Evolutionary conservation across 2,329 filamentous ascomycete species (phyloP), one percentile per base, ranked within the genome.

Genomic region (Myriosclerotinia curreyana): DNA sequence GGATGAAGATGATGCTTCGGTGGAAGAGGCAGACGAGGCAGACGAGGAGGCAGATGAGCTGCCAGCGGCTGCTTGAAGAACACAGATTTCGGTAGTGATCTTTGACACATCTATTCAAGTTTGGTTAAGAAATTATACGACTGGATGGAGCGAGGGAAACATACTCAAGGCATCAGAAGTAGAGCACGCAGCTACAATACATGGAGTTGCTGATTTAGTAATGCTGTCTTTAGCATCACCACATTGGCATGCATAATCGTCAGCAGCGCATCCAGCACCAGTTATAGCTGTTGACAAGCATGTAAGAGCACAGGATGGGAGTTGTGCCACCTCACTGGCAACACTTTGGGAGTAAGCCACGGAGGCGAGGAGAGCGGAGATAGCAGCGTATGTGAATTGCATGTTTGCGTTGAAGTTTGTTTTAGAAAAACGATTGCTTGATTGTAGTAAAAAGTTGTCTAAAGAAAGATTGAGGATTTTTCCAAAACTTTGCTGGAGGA

Each of bases 191-290:
- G 54, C 36, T 28, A 65, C 53, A 25, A 73, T 50, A 52, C 72
- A 73, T 22, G 72, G 70, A 40, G 65, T 68, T 5, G 68, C 70
- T 20, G 44, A 0, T 14, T 46, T 52, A 5, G 63, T 69, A 62
- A 73, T 72, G 4, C 62, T 62, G 44, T 42, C 36, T 46, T 64
- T 68, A 4, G 46, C 53, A 15, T 56, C 15, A 59, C 69, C 71
- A 42, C 71, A 72, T 56, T 68, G 62, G 62, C 71, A 73, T 5
- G 66, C 54, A 42, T 65, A 69, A 34, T 72, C 71, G 4, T 67
- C 52, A 11, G 62, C 2, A 17, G 22, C 34, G 50, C 71, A 73
- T 5, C 70, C 70, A 50, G 65, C 59, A 34, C 17, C 34, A 17
- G 51, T 52, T 40, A 66, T 64, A 58, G 70, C 69, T 6, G 52